Evolutionary conservation across 2,329 filamentous ascomycete species (phyloP), one percentile per base, ranked within the genome.

Genomic region (Rutstroemia sp.): DNA sequence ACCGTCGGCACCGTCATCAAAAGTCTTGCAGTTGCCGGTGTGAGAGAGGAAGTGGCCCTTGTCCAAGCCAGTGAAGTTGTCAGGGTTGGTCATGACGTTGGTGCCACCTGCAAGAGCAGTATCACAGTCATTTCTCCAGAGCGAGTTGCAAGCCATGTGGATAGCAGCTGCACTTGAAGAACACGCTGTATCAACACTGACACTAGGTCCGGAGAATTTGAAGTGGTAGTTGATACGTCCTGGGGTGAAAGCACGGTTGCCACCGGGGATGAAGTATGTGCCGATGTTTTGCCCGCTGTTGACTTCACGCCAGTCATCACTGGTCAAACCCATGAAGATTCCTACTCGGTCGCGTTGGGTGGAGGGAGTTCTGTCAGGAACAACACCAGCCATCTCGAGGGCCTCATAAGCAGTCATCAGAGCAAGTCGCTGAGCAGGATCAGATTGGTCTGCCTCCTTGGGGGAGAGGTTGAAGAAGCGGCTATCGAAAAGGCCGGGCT

Each of bases 401-500:
- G 88, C 88, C 67, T 92, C 88, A 64, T 90, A 92, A 0, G 87
- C 86, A 2, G 87, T 89, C 12, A 84, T 81, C 37, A 92, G 73
- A 2, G 86, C 85, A 63, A 92, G 76, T 61, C 88, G 80, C 69
- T 89, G 87, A 79, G 88, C 88, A 0, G 88, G 88, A 68, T 92
- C 88, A 1, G 86, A 89, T 67, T 91, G 86, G 49, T 82, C 80
- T 34, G 88, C 88, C 71, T 92, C 87, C 61, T 86, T 82, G 6
- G 87, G 87, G 25, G 87, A 90, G 84, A 92, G 90, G 72, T 89
- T 89, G 79, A 92, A 92, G 73, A 92, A 91, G 0, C 84, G 78
- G 21, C 86, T 84, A 63, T 92, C 88, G 65, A 92, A 92, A 51
- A 86, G 75, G 54, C 86, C 86, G 0, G 87, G 87, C 59, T 89